A percentile compares a stretch with the other conserved stretches of the same genome.
Evolutionary conservation across 2,329 filamentous ascomycete genomes (phyloP).

Genomic region (Lachnellula willkommii): DNA sequence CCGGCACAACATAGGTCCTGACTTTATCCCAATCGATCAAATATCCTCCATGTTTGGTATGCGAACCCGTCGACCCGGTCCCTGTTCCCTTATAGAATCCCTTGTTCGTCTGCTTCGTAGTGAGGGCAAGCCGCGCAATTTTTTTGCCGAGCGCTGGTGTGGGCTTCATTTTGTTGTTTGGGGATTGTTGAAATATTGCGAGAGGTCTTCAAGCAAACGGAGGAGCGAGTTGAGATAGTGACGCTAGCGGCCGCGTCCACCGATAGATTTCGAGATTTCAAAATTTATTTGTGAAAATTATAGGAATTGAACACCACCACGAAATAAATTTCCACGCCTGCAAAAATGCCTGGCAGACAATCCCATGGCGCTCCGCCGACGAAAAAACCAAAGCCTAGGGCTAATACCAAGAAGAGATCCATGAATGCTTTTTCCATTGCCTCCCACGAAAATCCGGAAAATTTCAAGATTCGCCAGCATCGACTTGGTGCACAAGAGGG

Average conservation of each 20-base stretch:
- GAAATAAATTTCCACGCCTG: conserved; percentile 1
- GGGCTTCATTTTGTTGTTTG: conserved; percentile 50
- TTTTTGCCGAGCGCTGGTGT: conserved; percentile 62
- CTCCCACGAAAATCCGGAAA: conserved; percentile 49
- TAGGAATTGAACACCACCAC: conserved; percentile 4
- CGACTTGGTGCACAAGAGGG: conserved; percentile 51
- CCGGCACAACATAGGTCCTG: conserved; percentile 80
- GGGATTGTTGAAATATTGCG: not conserved
- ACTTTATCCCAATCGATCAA: conserved; percentile 81
- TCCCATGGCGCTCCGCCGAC: conserved; percentile 29
- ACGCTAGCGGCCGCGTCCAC: conserved; percentile 21
- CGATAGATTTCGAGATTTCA: not conserved
- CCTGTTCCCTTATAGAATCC: conserved; percentile 97
- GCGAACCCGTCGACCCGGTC: conserved; percentile 77
- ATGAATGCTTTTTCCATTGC: conserved; percentile 60
- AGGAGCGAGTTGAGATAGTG: not conserved
- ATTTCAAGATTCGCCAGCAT: conserved; percentile 47
- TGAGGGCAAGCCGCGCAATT: conserved; percentile 72
- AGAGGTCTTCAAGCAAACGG: not conserved
- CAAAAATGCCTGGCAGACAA: conserved; percentile 33
- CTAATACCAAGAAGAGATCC: conserved; percentile 40
- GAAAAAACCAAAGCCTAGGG: conserved; percentile 35
- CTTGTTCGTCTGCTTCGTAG: conserved; percentile 86
- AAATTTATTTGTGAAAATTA: not conserved
- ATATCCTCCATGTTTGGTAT: conserved; percentile 81